phyloP scores from a whole-genome alignment of 2,329 filamentous ascomycete species.

The Fusarium neocosmosporiellum region DNA sequence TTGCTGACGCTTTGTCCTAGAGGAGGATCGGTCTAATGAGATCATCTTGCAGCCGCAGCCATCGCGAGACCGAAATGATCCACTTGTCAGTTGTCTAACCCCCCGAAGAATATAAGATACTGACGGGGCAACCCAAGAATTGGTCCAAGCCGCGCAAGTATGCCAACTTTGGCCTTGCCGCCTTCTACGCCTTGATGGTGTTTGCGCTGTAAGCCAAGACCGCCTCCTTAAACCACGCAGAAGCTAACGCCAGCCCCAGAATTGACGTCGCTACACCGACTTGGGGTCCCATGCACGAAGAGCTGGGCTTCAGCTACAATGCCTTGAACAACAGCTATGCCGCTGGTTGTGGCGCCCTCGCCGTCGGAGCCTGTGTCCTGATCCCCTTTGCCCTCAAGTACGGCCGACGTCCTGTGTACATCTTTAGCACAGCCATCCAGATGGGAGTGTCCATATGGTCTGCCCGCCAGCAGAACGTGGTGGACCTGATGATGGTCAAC shows the following conservation, averaged over 20 bases:
- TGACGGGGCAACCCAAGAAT: background rate
- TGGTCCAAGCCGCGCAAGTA: conserved; percentile 21
- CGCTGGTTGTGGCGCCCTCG: conserved; percentile 26
- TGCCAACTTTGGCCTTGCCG: conserved; percentile 60
- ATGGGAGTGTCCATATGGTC: conserved; percentile 53
- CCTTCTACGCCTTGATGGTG: conserved; percentile 71
- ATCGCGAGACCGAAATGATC: conserved; percentile 14
- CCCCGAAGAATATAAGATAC: too few relatives aligned
- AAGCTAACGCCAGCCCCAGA: background rate
- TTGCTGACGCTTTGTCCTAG: background rate
- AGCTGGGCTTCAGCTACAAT: conserved; percentile 8
- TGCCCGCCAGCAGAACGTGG: conserved; percentile 53
- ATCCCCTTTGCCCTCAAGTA: conserved; percentile 40
- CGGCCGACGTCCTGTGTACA: conserved; percentile 38
- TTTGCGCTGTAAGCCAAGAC: conserved; percentile 70
- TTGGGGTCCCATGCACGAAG: conserved; percentile 1
- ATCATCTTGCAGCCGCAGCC: conserved; percentile 16
- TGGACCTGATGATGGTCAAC: conserved; percentile 57
- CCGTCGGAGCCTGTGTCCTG: conserved; percentile 35
- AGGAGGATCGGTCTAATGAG: background rate
- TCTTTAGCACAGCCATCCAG: conserved; percentile 52
- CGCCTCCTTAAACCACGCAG: background rate
- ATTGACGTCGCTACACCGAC: background rate
- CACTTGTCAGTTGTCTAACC: conserved; percentile 1
- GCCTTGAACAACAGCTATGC: conserved; percentile 6